Evolutionary conservation across 192 early-diverging fungal species (phyloP).

Genomic region (Funneliformis geosporum): DNA sequence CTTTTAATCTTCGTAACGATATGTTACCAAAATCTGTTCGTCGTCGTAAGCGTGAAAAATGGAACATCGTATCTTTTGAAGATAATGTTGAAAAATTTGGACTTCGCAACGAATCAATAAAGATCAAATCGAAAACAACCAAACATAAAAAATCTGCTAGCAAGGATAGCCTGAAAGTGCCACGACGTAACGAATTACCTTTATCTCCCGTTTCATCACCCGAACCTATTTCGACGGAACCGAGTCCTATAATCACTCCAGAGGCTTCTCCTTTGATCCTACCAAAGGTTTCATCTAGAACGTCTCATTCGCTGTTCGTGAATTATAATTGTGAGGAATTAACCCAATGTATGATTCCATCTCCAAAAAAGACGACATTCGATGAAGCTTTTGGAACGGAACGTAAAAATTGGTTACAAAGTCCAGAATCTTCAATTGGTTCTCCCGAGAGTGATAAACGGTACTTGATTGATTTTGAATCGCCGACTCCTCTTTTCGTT

Average conservation of each 20-base stretch:
- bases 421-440: background rate
- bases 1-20: background rate
- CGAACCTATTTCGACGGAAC: background rate
- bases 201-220: background rate
- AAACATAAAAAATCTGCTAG: background rate
- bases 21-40: background rate
- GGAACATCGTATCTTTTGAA: background rate
- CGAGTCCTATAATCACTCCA: no score
- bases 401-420: background rate
- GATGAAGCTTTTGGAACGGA: background rate
- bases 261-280: background rate
- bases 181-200: background rate
- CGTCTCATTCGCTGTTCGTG: background rate
- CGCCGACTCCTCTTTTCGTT: background rate
- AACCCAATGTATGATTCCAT: background rate
- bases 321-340: background rate
- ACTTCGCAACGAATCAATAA: background rate
- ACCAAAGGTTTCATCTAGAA: background rate
- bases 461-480: background rate
- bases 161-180: background rate
- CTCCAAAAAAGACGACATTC: background rate
- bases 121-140: background rate
- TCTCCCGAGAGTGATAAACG: background rate
- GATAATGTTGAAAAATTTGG: background rate
- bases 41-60: background rate